Conservation (phyloP, 257 asterid species). For the Solanum verrucosum region DNA sequence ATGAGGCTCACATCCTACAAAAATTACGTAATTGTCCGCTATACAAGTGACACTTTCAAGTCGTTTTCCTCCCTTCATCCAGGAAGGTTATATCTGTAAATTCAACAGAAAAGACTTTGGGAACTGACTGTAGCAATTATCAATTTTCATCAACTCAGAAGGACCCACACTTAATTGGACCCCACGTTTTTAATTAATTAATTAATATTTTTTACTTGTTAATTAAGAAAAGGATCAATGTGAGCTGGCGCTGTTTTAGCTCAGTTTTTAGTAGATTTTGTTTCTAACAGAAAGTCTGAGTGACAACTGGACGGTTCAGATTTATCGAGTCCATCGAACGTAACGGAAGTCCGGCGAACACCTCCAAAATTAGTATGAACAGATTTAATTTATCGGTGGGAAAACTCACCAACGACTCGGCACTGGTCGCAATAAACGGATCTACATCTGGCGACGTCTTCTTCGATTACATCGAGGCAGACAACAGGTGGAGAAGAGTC, state of each 20-base stretch:
- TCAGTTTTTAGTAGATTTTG: background rate
- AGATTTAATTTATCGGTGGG: constrained; percentile 9
- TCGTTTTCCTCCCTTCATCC: background rate
- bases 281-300: background rate
- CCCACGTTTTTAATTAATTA: background rate
- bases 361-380: background rate
- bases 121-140: background rate
- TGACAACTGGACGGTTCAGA: background rate
- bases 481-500: constrained; percentile 44
- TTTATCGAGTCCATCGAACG: background rate
- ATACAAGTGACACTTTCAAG: background rate
- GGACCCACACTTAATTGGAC: background rate
- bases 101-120: background rate
- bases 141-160: background rate
- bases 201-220: background rate
- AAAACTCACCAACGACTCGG: constrained; percentile 94
- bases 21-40: background rate
- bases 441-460: constrained; percentile 89
- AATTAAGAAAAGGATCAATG: background rate
- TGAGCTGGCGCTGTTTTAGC: background rate
- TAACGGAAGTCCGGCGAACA: background rate
- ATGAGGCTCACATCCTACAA: background rate
- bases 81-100: background rate
- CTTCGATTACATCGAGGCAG: constrained; percentile 79
- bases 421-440: constrained; percentile 96